phyloP scores from a whole-genome alignment of 1,284 basidiomycete genomes.

The Malassezia globosa region DNA sequence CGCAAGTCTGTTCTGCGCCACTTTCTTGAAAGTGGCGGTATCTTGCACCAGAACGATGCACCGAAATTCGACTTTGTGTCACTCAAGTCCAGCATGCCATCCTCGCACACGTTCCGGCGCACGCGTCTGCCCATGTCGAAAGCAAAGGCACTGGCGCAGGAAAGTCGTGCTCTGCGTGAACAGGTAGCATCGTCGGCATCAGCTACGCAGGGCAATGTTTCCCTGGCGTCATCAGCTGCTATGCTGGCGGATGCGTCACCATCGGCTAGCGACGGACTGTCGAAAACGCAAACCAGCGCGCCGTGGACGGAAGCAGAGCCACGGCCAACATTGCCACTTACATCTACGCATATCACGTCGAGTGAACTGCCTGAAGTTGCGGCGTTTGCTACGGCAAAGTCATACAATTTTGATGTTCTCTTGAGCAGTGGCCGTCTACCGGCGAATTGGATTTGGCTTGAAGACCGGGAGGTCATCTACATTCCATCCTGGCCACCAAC shows the following conservation, averaged over 20 bases:
- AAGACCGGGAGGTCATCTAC: constrained; percentile 42
- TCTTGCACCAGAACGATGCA: background rate
- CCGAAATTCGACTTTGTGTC: background rate
- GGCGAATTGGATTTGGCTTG: constrained; percentile 27
- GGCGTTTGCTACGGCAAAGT: constrained; percentile 38
- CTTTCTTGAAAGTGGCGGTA: background rate
- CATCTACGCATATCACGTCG: background rate
- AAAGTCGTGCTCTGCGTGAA: constrained; percentile 13
- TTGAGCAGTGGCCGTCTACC: constrained; percentile 28
- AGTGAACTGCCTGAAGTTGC: constrained; percentile 21
- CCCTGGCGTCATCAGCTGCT: no score
- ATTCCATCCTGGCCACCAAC: constrained; percentile 40
- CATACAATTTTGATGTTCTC: constrained; percentile 34
- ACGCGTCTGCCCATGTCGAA: constrained; percentile 9
- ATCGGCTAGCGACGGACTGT: background rate
- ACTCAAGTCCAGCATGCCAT: background rate
- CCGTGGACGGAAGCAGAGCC: background rate
- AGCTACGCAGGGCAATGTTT: no score
- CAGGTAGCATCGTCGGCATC: constrained; percentile 10
- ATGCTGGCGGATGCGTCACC: background rate
- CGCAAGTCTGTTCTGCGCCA: background rate
- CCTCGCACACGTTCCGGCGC: constrained; percentile 4
- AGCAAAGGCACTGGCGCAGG: constrained; percentile 11
- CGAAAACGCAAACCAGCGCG: background rate
- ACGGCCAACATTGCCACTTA: background rate